A percentile compares a stretch with the other conserved stretches of the same genome.
Conservation (phyloP, 2,329 filamentous ascomycete genomes). For the Elsinoe necatrix region DNA sequence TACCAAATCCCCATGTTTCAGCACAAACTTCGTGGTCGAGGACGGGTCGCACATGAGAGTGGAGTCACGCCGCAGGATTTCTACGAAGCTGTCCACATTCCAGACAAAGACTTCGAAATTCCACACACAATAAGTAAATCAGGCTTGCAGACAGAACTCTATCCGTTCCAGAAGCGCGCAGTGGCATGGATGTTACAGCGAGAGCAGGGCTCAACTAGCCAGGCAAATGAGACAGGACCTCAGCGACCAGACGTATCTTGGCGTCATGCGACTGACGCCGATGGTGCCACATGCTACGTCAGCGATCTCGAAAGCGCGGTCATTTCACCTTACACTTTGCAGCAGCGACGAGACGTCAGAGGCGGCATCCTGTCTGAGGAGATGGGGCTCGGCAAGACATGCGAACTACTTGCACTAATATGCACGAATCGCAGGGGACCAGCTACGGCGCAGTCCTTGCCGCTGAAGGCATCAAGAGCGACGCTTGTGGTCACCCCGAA, state of each 20-base stretch:
- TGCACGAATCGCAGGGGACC: constrained; percentile 47
- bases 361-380: constrained; percentile 69
- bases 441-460: not conserved
- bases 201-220: constrained; percentile 50
- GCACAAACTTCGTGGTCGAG: not conserved
- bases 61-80: constrained; percentile 46
- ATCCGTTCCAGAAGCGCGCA: constrained; percentile 63
- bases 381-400: constrained; percentile 75
- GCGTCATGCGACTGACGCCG: constrained; percentile 35
- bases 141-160: constrained; percentile 40
- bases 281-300: constrained; percentile 44
- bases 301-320: constrained; percentile 57
- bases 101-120: constrained; percentile 35
- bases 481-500: constrained; percentile 56
- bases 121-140: constrained; percentile 17
- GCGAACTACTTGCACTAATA: constrained; percentile 66
- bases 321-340: constrained; percentile 28
- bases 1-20: constrained; percentile 2
- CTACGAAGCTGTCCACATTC: constrained; percentile 60
- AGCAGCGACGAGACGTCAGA: constrained; percentile 36
- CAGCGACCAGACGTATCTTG: constrained; percentile 36
- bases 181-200: constrained; percentile 61
- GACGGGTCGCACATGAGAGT: not conserved
- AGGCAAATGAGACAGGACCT: constrained; percentile 1
- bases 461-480: constrained; percentile 38